Evolutionary conservation across 257 asterid genomes (phyloP), one percentile per base, ranked within the genome.

Genomic region (Scutellaria galericulata): DNA sequence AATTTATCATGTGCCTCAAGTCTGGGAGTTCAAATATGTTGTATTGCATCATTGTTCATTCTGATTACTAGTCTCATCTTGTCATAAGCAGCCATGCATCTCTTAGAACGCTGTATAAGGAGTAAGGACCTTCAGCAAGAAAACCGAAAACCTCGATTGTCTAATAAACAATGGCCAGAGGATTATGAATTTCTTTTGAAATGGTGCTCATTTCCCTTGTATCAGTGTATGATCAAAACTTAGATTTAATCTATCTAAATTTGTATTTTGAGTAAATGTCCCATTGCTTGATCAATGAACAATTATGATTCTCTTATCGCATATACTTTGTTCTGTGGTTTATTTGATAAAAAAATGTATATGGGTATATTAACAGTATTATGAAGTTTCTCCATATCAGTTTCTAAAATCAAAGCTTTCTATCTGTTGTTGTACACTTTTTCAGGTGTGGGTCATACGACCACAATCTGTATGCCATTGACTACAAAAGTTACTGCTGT

Each of bases 381-480:
- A 44, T 51, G 68, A 50, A 75, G 62, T 68, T 71, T 45, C 59
- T 67, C 42, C 68, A 13, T 72, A 45, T 59, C 40, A 57, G 53
- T 50, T 51, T 68, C 52, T 20, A 31, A 63, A 59, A 66, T 59
- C 74, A 18, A 47, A 47, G 48, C 18, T 70, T 64, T 64, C 54
- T 61, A 63, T 61, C 44, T 77, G 44, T 63, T 57, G 11, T 66
- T 62, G 18, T 48, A 53, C 59, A 11, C 75, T 39, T 56, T 76
- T 78, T 73, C 90, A 92, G 98, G 98, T 91, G 98, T 73, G 98
- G 98, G 73, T 93, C 98, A 27, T 88, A 93, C 55, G 97, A 91
- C 77, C 98, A 89, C 71, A 78, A 86, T 78, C 83, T 93, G 27
- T 93, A 93, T 78, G 97, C 97, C 61, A 86, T 93, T 71, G 96